These are phyloP conservation scores for Psidium friedrichsthalianum DNA, from an alignment of 345 rosid species.

Conservation along the genomic window DNA sequence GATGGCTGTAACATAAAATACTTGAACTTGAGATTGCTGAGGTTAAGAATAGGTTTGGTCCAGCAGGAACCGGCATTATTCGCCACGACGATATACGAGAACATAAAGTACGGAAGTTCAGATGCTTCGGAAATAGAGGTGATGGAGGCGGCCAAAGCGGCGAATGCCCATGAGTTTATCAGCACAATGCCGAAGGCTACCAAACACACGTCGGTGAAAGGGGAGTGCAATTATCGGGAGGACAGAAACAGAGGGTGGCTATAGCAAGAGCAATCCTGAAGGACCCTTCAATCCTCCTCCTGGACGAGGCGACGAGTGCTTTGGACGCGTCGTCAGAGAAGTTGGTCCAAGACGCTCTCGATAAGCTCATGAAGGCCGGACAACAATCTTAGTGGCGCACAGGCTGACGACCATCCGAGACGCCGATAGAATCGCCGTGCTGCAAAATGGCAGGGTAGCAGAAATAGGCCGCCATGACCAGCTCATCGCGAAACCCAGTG, in stretches of 20 bases:
- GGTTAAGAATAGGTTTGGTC: conserved; percentile 52
- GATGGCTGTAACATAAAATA: conserved; percentile 52
- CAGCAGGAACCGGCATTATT: conserved; percentile 83
- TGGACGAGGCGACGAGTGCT: conserved; percentile 88
- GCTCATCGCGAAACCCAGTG: conserved; percentile 28
- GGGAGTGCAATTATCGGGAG: conserved; percentile 76
- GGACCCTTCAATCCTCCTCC: conserved; percentile 61
- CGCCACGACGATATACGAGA: conserved; percentile 59
- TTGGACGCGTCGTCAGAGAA: conserved; percentile 65
- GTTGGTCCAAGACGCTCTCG: conserved; percentile 65
- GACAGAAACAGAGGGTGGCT: conserved; percentile 83
- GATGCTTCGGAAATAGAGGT: conserved; percentile 65
- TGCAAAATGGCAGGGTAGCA: conserved; percentile 49
- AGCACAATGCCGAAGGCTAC: conserved; percentile 66
- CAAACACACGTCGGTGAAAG: conserved; percentile 63
- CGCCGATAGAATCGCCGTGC: conserved; percentile 49
- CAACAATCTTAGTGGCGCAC: conserved; percentile 72
- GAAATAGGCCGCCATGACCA: conserved; percentile 68
- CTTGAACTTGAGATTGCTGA: conserved; percentile 52
- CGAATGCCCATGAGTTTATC: conserved; percentile 77
- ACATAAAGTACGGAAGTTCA: conserved; percentile 64
- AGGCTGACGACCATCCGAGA: conserved; percentile 57
- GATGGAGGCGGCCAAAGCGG: conserved; percentile 55
- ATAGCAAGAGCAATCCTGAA: conserved; percentile 71
- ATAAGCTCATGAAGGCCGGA: conserved; percentile 65